Conservation (phyloP, 208 protist species). For the Crithidia bombi region DNA sequence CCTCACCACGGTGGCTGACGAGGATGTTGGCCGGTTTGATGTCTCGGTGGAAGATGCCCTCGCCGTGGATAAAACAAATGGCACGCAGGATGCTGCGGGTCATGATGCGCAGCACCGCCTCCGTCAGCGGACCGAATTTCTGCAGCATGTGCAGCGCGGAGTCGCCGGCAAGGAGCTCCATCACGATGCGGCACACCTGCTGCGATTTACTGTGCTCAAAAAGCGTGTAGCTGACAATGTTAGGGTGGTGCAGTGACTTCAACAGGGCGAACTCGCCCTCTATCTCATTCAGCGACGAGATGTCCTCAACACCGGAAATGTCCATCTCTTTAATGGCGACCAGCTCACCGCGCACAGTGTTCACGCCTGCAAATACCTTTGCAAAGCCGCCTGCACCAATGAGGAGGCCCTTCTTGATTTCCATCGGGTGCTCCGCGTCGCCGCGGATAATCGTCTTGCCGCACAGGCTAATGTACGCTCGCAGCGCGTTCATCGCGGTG, state of each 20-base stretch:
- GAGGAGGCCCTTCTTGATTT: slow-evolving; percentile 72
- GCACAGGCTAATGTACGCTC: slow-evolving; percentile 55
- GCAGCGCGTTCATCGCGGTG: slow-evolving; percentile 57
- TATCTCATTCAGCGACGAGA: slow-evolving; percentile 68
- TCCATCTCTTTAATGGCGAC: slow-evolving; percentile 93
- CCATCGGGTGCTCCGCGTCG: slow-evolving; percentile 59
- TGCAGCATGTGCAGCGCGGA: slow-evolving; percentile 80
- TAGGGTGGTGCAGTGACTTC: slow-evolving; percentile 82
- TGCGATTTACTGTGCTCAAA: slow-evolving; percentile 88
- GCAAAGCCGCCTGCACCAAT: slow-evolving; percentile 89
- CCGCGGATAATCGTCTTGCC: slow-evolving; percentile 76
- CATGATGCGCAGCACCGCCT: slow-evolving; percentile 80
- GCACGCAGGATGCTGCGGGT: slow-evolving; percentile 71
- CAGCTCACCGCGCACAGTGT: slow-evolving; percentile 80
- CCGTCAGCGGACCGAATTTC: slow-evolving; percentile 80
- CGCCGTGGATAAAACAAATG: slow-evolving; percentile 87
- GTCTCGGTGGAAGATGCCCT: slow-evolving; percentile 91
- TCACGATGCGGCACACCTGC: slow-evolving; percentile 87
- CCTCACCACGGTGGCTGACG: slow-evolving; percentile 77
- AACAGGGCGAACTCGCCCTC: slow-evolving; percentile 88
- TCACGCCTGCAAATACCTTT: slow-evolving; percentile 82
- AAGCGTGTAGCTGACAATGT: slow-evolving; percentile 89
- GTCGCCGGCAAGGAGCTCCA: slow-evolving; percentile 90
- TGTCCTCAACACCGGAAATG: slow-evolving; percentile 74
- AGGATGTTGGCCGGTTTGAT: slow-evolving; percentile 94